Conservation (phyloP, 2,329 filamentous ascomycete species). For the Cladosporium colombiae region DNA sequence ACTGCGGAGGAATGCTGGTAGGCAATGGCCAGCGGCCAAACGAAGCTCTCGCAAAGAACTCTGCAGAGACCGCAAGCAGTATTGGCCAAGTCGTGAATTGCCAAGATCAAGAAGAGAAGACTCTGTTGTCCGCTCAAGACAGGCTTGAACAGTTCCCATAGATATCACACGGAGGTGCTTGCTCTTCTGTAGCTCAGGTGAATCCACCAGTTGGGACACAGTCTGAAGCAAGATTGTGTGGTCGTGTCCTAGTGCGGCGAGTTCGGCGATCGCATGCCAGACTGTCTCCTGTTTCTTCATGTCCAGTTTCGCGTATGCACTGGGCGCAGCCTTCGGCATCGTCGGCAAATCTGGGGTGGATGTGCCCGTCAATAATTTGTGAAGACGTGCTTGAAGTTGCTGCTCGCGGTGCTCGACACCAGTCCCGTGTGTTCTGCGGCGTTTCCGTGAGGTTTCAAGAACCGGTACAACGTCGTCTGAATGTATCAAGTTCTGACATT, state of each 20-base stretch:
- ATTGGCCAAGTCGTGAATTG: slow-evolving; percentile 69
- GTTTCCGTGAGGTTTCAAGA: not conserved
- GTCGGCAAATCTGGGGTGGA: slow-evolving; percentile 24
- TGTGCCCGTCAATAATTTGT: slow-evolving; percentile 25
- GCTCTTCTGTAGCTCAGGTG: slow-evolving; percentile 48
- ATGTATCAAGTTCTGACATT: not conserved
- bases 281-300: slow-evolving; percentile 27
- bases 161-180: slow-evolving; percentile 66
- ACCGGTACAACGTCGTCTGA: not conserved
- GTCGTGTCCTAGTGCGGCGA: slow-evolving; percentile 24
- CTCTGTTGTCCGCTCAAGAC: slow-evolving; percentile 67
- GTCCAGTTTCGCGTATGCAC: slow-evolving; percentile 26
- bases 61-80: slow-evolving; percentile 77
- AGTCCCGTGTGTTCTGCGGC: not conserved
- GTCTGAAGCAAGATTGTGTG: slow-evolving; percentile 18
- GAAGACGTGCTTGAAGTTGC: slow-evolving; percentile 11
- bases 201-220: slow-evolving; percentile 36
- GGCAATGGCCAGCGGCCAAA: slow-evolving; percentile 68
- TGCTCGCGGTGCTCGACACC: not conserved
- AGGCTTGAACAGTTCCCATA: slow-evolving; percentile 69
- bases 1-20: slow-evolving; percentile 61
- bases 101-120: slow-evolving; percentile 65
- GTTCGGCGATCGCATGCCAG: slow-evolving; percentile 30
- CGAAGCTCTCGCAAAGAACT: slow-evolving; percentile 85
- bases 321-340: slow-evolving; percentile 25